Percentiles rank a stretch among this genome's conserved stretches.
Evolutionary conservation across 2,329 filamentous ascomycete species (phyloP).

Genomic region (Fusarium xyrophilum): DNA sequence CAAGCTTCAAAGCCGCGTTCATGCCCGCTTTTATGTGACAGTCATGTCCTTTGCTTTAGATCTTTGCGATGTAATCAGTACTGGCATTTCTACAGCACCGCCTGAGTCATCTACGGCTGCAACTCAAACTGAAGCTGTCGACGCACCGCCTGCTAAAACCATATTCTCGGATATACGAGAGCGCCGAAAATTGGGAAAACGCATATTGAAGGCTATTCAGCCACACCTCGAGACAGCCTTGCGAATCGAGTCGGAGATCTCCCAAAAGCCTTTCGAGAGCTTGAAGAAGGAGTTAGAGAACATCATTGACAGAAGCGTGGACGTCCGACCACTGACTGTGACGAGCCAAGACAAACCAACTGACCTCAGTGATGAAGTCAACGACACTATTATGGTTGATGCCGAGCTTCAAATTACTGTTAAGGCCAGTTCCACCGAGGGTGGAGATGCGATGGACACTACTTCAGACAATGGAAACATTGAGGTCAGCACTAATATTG

Average conservation of each 20-base stretch:
- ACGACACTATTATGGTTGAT: slow-evolving; percentile 61
- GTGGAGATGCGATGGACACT: slow-evolving; percentile 47
- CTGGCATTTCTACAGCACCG: slow-evolving; percentile 57
- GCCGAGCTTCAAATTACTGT: slow-evolving; percentile 58
- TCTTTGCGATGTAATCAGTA: slow-evolving; percentile 61
- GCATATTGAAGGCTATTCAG: slow-evolving; percentile 85
- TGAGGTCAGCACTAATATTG: slow-evolving; percentile 55
- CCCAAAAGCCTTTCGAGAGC: slow-evolving; percentile 71
- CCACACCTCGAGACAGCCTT: slow-evolving; percentile 77
- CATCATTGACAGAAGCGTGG: slow-evolving; percentile 73
- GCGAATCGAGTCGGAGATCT: slow-evolving; percentile 81
- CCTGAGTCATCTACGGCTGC: slow-evolving; percentile 34
- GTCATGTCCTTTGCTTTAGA: slow-evolving; percentile 64
- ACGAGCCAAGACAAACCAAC: slow-evolving; percentile 49
- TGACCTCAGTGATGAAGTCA: slow-evolving; percentile 49
- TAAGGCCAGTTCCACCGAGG: slow-evolving; percentile 40
- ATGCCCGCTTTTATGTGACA: slow-evolving; percentile 64
- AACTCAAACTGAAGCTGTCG: slow-evolving; percentile 48
- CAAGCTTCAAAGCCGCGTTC: slow-evolving; percentile 59
- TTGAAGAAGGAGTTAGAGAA: slow-evolving; percentile 76
- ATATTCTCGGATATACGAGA: slow-evolving; percentile 76
- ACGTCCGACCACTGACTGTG: slow-evolving; percentile 52
- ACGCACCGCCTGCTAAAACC: slow-evolving; percentile 58
- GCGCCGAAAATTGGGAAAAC: slow-evolving; percentile 83
- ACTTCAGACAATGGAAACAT: slow-evolving; percentile 52